Evolutionary conservation across 495 filamentous ascomycete species (phyloP), one percentile per base, ranked within the genome.

Genomic region (Neurospora sp.): DNA sequence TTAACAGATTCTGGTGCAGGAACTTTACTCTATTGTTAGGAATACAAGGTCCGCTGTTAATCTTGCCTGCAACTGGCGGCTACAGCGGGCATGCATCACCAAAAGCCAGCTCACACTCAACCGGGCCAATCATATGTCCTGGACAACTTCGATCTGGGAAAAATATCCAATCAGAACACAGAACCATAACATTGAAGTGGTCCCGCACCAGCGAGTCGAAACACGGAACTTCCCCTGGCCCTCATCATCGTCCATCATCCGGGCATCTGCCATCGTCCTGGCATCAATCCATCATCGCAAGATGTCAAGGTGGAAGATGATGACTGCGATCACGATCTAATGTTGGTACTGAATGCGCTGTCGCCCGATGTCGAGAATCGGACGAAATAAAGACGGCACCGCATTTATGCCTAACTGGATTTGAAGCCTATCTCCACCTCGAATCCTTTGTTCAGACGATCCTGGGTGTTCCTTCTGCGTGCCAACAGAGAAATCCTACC

Each of bases 71-170:
- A 71, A 42, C 36, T 31, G 13, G 54, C n/a, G 24, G 48, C 36
- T 37, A 9, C 48, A 37, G 45, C 40, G 42, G 43, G 69, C 15
- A 73, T 66, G 69, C 74, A 72, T 19, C 24, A 70, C 48, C 43
- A 42, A 72, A 28, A 38, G 76, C 71, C 80, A 76, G 77, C 79
- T 73, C 73, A 74, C 72, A 71, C 45, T 66, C 71, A 36, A 37
- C 59, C 28, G n/a, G 70, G 74, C 73, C 71, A 78, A 81, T 76
- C 69, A 73, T 77, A 79, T 76, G 76, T 77, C 72, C 73, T 73
- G 71, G 54, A 72, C 73, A 77, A 69, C 74, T 73, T 69, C 71
- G 70, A 73, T 77, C 15, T n/a, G 39, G 36, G 39, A 28, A 11
- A 39, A 11, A 38, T 17, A 69, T 48, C 81, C 79, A 81, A 82